Evolutionary conservation across 1,284 basidiomycete species (phyloP), one percentile per base, ranked within the genome.

Genomic region (Fomitiporia mediterranea): DNA sequence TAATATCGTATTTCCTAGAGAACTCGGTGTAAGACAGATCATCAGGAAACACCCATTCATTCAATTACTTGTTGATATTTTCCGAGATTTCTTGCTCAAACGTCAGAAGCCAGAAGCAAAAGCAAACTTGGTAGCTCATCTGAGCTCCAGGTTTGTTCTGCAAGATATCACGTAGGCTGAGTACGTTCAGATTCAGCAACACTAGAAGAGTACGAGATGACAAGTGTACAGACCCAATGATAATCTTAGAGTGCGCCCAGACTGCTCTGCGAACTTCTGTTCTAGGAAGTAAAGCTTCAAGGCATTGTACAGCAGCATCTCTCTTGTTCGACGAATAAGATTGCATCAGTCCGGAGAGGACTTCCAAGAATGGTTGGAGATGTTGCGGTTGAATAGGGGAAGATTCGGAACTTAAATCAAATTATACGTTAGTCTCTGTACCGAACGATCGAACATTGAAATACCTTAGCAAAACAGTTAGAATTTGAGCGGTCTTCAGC

Each of bases 71-170:
- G 72, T 97, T 92, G 64, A 98, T 83, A 56, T 91, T 81, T 61
- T 89, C 82, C 0, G 94, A 90, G 32, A 96, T 82, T 38, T 86
- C 81, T 63, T 83, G 77, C 69, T 98, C 91, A 63, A 98, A 99
- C 0, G 92, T 91, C 60, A 99, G 76, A 59, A 98, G 76, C 96
- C 96, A 99, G 63, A 98, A 77, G 69, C 91, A 95, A 66, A 93
- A 92, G 34, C 86, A 84, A 40, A 93, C 85, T 73, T 96, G 93
- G 70, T 98, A 99, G 73, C 86, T 89, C 84, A 95, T 91, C 72
- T 99, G 96, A n/a, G 94, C 89, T 9, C 81, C 78, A 17, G 86
- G 81, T 61, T 82, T 89, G 55, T 82, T 77, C 65, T 84, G 86
- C 58, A 94, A 74, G 38, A 89, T 87, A 43, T 92, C 88, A 13